Evolutionary conservation across 2,329 filamentous ascomycete species (phyloP).

Genomic region (Fusarium scirpi): DNA sequence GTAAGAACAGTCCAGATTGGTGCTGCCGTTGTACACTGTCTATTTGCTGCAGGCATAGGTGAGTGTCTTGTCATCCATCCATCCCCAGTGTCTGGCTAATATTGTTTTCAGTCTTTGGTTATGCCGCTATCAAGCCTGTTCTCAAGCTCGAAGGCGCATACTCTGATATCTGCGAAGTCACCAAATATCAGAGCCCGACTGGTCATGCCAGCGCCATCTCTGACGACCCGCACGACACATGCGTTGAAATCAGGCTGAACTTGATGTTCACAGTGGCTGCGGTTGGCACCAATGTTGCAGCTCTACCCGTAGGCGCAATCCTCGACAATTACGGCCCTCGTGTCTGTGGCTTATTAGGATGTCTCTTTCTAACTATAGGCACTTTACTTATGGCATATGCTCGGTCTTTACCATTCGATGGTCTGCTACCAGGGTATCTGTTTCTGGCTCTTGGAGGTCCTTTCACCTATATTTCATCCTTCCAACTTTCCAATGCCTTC

Average conservation of each 20-base stretch:
- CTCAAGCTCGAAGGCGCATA: conserved; percentile 81
- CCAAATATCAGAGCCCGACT: conserved; percentile 15
- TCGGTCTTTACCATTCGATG: conserved; percentile 76
- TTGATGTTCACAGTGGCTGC: conserved; percentile 94
- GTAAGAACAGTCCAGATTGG: conserved; percentile 46
- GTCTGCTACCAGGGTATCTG: conserved; percentile 78
- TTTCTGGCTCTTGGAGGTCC: conserved; percentile 83
- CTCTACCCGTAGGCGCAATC: conserved; percentile 85
- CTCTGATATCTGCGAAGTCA: conserved; percentile 66
- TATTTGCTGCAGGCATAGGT: conserved; percentile 78
- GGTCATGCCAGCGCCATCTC: conserved; percentile 24
- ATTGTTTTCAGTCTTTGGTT: conserved; percentile 73
- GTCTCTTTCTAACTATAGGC: conserved; percentile 75
- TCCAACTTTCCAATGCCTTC: conserved; percentile 88
- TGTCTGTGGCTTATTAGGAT: conserved; percentile 77
- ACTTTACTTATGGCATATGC: conserved; percentile 74
- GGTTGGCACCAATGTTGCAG: conserved; percentile 87
- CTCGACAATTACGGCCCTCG: conserved; percentile 86
- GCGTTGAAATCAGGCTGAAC: conserved; percentile 74
- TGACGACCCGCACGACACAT: conserved; percentile 50
- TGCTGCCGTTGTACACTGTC: conserved; percentile 60
- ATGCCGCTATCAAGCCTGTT: conserved; percentile 85
- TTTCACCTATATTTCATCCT: conserved; percentile 85
- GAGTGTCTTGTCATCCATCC: conserved; percentile 1
- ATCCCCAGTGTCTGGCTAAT: not conserved